Evolutionary conservation across 257 asterid species (phyloP), one percentile per base, ranked within the genome.

Genomic region (Verbascum thapsus): DNA sequence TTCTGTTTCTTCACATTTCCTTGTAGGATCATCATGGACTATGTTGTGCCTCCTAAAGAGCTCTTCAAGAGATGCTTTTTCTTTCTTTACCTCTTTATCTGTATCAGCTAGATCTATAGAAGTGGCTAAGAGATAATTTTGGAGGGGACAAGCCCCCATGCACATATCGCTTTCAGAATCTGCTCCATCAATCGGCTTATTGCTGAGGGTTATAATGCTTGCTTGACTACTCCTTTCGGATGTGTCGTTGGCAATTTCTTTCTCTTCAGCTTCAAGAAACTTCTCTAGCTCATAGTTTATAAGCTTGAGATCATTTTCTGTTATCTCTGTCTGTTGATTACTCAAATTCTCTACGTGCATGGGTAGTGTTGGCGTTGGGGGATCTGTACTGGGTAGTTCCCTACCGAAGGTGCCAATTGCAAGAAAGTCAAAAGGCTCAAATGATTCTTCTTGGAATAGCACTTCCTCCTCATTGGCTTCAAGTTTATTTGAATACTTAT

Each of bases 361-460:
- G 2, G 82, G 74, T 53, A 90, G 78, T 34, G 87, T 82, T 54
- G 96, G 95, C 52, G 98, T 83, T 51, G 95, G 81, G 62, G 92
- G 88, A 51, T 81, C 88, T 44, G 78, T 72, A 64, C 60, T 54
- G 44, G 54, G 62, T 63, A 80, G 65, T 66, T 85, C 88, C 72
- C 69, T 68, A 42, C 95, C 96, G 4, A 90, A 80, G 73, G 96
- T 90, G 20, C 96, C 96, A 72, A 90, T 90, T 67, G 98, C 77
- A 56, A 90, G 96, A 71, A 90, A 85, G n/a, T 88, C 89, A 72
- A 85, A 88, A 54, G 82, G 72, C 64, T 88, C 90, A 49, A 59
- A 66, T 67, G 74, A 61, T 69, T 74, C 90, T 45, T 84, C 86
- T 67, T 76, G 72, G 67, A 19, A 71, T 34, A 38, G 44, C 60